Evolutionary conservation across 495 filamentous ascomycete species (phyloP).

Genomic region (Penicillium cataractarum): DNA sequence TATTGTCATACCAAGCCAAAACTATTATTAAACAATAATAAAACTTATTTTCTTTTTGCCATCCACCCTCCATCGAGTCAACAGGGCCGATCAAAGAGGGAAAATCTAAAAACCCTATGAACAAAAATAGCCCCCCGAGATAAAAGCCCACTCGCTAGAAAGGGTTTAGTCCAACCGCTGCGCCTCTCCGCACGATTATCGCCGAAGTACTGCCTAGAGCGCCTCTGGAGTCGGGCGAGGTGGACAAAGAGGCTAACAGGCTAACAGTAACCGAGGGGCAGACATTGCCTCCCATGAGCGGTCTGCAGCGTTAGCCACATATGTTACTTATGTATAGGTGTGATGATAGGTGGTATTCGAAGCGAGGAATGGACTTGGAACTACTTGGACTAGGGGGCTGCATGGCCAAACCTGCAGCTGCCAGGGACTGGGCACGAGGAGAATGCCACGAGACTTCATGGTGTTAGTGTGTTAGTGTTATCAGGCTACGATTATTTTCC

Average conservation of each 20-base stretch:
- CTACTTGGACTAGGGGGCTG: not conserved
- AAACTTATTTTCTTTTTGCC: not conserved
- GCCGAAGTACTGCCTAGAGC: constrained; percentile 3
- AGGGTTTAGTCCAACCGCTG: not conserved
- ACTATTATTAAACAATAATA: not conserved
- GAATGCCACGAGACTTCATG: not conserved
- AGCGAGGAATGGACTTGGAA: not conserved
- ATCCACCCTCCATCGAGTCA: not conserved
- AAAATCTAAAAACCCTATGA: not conserved
- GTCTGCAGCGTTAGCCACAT: not conserved
- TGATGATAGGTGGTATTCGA: not conserved
- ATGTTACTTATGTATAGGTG: not conserved
- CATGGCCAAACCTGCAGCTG: not conserved
- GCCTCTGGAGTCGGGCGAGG: not conserved
- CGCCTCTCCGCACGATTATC: constrained; percentile 4
- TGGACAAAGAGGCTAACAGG: too few species aligned
- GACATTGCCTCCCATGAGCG: not conserved
- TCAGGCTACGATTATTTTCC: too few species aligned
- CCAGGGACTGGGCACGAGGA: not conserved
- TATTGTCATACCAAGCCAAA: too few species aligned
- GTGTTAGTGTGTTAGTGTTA: too few species aligned
- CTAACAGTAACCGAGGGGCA: not conserved
- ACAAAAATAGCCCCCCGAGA: not conserved
- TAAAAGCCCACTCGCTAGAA: not conserved
- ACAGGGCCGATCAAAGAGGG: not conserved